Base-by-base conservation (phyloP, 2,329 filamentous ascomycete species). In the Colletotrichum godetiae region DNA sequence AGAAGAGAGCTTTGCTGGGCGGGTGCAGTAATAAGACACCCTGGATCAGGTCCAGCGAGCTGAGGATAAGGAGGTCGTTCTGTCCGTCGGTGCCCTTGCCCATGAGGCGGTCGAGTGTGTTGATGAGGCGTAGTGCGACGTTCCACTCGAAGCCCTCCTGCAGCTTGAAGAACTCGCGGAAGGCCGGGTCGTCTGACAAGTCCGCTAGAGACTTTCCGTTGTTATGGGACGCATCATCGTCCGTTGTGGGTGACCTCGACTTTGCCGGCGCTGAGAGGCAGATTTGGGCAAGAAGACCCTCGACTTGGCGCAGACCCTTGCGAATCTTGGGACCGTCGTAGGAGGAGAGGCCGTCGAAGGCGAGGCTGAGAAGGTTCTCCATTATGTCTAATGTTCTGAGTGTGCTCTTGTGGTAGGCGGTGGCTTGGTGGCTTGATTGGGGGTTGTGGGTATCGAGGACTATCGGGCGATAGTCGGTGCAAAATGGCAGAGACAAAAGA, bases 131-230 rank as follows among this genome's bases (percentile, higher is more conserved):
- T 84, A 95, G 92, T 15, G 95, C 93, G 68, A 98, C 94, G 85
- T 99, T 99, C 94, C 95, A 98, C 85, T 98, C 95, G 81, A 99
- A 99, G 3, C 95, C 94, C 80, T 98, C 95, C 82, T 99, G 97
- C 76, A 98, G 83, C 82, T 97, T 95, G 87, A 98, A 98, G 86
- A 98, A 98, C 83, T 98, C 95, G 76, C 94, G 88, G 81, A 98
- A 98, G 24, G 95, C 96, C 24, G 94, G 94, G 82, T 98, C 97
- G 75, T 92, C 90, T 63, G 90, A 89, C 75, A 98, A 85, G 70
- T 95, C 92, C 27, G 86, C 85, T 62, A 98, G 88, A 15, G 88
- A 87, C 83, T 94, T 95, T 65, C 85, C 78, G 77, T 68, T 76
- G 58, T 77, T 24, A 78, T 76, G 49, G 27, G 68, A 64, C 35